phyloP scores from a whole-genome alignment of 148 eudicot species.

The Chenopodium formosanum region DNA sequence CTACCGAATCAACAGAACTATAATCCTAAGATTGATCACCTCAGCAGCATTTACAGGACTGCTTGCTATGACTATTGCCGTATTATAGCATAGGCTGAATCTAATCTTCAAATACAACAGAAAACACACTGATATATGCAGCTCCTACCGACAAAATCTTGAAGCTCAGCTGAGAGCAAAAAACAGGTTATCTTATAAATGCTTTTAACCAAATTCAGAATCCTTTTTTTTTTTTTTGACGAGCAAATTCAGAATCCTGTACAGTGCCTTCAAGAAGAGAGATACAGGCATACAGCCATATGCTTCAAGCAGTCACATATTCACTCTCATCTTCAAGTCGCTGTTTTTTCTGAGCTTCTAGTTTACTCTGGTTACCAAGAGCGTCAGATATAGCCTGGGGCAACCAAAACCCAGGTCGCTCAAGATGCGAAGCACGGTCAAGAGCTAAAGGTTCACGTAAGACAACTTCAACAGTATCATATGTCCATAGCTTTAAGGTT shows the following conservation, averaged over 20 bases:
- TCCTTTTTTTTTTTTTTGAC: too few species aligned
- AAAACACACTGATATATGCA: background rate
- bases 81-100: background rate
- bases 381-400: conserved; percentile 95
- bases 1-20: background rate
- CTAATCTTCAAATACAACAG: background rate
- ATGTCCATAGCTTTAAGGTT: conserved; percentile 65
- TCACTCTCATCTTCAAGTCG: conserved; percentile 40
- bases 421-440: conserved; percentile 68
- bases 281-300: background rate
- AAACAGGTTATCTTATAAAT: background rate
- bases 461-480: conserved; percentile 56
- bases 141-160: background rate
- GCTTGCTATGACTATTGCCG: background rate
- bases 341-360: conserved; percentile 52
- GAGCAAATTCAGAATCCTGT: background rate
- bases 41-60: conserved; percentile 5
- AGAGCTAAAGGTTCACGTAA: conserved; percentile 82
- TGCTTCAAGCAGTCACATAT: conserved; percentile 23
- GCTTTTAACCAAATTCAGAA: background rate
- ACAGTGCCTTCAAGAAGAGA: background rate
- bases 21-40: background rate
- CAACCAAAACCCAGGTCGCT: conserved; percentile 86
- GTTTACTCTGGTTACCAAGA: conserved; percentile 57
- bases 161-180: background rate